Evolutionary conservation across 108 stramenopile species (phyloP), one percentile per base, ranked within the genome.

Genomic region (Conticribra weissflogii): DNA sequence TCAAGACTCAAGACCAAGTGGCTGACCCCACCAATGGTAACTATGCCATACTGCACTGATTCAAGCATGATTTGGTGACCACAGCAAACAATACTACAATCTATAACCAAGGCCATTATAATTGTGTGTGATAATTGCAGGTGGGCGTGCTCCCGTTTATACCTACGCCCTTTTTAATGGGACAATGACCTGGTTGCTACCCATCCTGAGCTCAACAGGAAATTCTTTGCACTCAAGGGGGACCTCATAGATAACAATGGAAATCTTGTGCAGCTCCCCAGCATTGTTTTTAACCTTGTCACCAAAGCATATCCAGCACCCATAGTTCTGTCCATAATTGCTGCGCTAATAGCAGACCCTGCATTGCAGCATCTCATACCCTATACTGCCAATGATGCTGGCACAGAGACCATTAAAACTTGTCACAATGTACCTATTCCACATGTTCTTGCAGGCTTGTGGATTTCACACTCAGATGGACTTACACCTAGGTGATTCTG

Each of bases 361-460:
- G 25, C 28, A 2, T 8, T 15, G 27, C 3, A 15, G 14, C 21
- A 3, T 3, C n/a, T 66, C 23, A 53, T 51, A 0, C 65, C 65
- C 1, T 66, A 27, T 22, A 18, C 21, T 0, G 25, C 21, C 1
- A 19, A 5, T 5, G 65, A 66, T n/a, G 23, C 52, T 0, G 33
- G 56, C 16, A 65, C 72, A 3, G 51, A 54, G 23, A 34, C 24
- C 30, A 22, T 55, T 25, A 45, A 59, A 19, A 66, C 72, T 2
- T 29, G 72, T 22, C 18, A 27, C 0, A 22, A 54, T n/a, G 63
- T 73, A 1, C 21, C 72, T 52, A 31, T 73, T 19, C 64, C 64
- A 17, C 54, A 64, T 29, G 28, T 47, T 23, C 51, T 63, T 29
- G 72, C 31, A 0, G 72, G 56, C 3, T 23, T 73, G 15, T 56